A percentile compares a stretch with the other conserved stretches of the same genome.
These are phyloP conservation scores for Cladosporium sp. DNA, from an alignment of 2,329 filamentous ascomycete genomes.

Conservation along the genomic window DNA sequence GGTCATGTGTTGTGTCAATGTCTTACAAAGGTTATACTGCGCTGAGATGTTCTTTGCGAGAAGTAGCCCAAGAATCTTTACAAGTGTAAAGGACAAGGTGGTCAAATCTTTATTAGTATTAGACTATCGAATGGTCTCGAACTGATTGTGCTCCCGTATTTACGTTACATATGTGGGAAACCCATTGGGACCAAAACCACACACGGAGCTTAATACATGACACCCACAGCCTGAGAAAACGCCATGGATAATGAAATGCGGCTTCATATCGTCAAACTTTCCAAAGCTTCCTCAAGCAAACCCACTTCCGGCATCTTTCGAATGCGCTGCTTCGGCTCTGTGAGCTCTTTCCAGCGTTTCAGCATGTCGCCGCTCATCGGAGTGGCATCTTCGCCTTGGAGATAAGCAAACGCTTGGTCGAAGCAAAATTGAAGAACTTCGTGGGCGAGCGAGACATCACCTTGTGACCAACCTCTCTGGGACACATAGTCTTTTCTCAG, in stretches of 20 bases:
- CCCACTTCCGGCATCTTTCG: neutral
- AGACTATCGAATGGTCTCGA: neutral
- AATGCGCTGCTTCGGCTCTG: neutral
- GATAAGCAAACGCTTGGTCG: neutral
- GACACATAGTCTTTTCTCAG: neutral
- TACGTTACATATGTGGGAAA: neutral
- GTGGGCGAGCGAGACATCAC: neutral
- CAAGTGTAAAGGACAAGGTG: no score
- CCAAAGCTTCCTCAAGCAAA: neutral
- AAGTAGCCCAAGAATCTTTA: no score
- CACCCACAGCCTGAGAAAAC: neutral
- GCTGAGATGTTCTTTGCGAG: no score
- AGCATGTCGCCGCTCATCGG: neutral
- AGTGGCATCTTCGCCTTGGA: neutral
- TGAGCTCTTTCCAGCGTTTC: neutral
- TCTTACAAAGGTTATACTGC: no score
- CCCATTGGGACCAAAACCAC: neutral
- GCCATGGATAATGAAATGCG: neutral
- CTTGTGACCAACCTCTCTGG: neutral
- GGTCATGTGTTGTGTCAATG: no score
- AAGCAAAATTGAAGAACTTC: neutral
- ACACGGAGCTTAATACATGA: neutral
- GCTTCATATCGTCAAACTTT: neutral
- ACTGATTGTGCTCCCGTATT: neutral
- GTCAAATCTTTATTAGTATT: no score